phyloP scores from a whole-genome alignment of 805 yeast genomes.

The Metschnikowia peoriensis region DNA sequence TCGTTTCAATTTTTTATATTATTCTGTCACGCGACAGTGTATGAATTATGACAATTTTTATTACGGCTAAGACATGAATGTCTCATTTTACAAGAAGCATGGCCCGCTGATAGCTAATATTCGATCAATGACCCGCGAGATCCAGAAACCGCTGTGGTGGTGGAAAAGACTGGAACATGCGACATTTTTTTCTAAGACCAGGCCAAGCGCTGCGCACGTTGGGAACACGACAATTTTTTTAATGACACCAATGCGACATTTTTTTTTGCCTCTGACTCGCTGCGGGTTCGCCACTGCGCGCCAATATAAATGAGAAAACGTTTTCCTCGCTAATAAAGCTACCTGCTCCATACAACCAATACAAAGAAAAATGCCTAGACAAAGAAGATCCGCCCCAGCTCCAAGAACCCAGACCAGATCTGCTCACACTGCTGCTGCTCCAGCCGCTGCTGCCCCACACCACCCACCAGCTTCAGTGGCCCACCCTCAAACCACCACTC shows the following conservation, averaged over 20 bases:
- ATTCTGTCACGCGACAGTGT: too few relatives aligned
- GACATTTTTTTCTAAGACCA: neutral
- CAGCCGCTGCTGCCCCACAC: constrained; percentile 24
- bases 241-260: constrained; percentile 5
- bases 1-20: too few relatives aligned
- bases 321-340: neutral
- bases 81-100: too few relatives aligned
- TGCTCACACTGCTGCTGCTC: constrained; percentile 75
- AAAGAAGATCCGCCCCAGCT: constrained; percentile 52
- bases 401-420: constrained; percentile 55
- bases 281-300: constrained; percentile 9
- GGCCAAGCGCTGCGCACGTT: too few relatives aligned
- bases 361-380: constrained; percentile 43
- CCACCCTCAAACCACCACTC: constrained; percentile 45
- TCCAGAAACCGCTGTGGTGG: neutral
- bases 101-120: too few relatives aligned
- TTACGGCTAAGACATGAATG: too few relatives aligned
- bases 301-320: constrained; percentile 2
- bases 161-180: neutral
- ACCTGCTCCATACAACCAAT: neutral
- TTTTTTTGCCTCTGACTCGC: neutral
- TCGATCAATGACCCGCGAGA: too few relatives aligned
- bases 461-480: constrained; percentile 34
- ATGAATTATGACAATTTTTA: too few relatives aligned
- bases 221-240: constrained; percentile 2